Evolutionary conservation across 140 eudicot species (phyloP), one percentile per base, ranked within the genome.

Genomic region (Bidens hawaiensis): DNA sequence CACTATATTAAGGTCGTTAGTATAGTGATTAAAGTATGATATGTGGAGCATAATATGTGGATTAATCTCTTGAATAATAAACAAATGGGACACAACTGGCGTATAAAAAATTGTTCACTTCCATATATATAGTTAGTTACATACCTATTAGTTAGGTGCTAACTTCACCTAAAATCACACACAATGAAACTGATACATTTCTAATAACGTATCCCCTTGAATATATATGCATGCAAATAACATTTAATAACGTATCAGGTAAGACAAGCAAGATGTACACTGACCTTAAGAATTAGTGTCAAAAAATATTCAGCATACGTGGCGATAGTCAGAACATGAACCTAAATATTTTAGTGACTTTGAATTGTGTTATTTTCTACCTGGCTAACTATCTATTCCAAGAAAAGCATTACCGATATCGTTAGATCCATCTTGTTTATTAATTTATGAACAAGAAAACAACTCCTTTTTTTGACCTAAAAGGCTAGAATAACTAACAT

Each of bases 131-230:
- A n/a, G n/a, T n/a, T n/a, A n/a, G n/a, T n/a, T n/a, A n/a, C n/a
- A 30, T 30, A 25, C 43, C 19, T 15, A 56, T 30, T 30, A 8
- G 16, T 56, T 56, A 56, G 62, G 62, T 56, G 10, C 7, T 28
- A 28, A 15, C 62, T 30, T 56, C 25, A 56, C 62, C 62, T 30
- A 56, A 28, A 14, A 56, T 7, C n/a, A 30, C 27, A 56, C 23
- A 27, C 23, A 23, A 30, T 27, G 40, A 27, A 30, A 27, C 26
- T n/a, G 34, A 25, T 53, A 17, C 5, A 13, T 1, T 42, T 11
- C 0, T 21, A 51, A 25, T 26, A 53, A 24, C 36, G n/a, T n/a
- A n/a, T n/a, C n/a, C n/a, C n/a, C n/a, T n/a, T n/a, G n/a, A n/a
- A n/a, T n/a, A n/a, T n/a, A n/a, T n/a, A n/a, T n/a, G n/a, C n/a